phyloP scores from a whole-genome alignment of 2,329 filamentous ascomycete genomes.

The Pseudogymnoascus sp. region DNA sequence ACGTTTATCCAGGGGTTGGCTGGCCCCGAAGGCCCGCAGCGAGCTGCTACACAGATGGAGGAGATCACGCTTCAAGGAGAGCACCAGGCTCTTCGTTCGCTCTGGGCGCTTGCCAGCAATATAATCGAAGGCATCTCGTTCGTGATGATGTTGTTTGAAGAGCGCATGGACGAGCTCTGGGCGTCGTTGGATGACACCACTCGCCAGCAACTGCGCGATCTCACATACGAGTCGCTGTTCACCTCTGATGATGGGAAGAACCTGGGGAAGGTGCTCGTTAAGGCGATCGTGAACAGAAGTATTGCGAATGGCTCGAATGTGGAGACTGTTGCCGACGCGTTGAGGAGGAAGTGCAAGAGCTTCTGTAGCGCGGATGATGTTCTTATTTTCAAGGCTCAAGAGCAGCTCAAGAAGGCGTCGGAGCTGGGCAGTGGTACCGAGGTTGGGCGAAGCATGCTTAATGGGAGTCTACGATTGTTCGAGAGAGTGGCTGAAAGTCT shows the following conservation, averaged over 20 bases:
- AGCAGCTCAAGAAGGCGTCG: constrained; percentile 81
- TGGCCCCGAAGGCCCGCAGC: constrained; percentile 79
- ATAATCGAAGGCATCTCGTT: constrained; percentile 97
- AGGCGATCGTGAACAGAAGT: constrained; percentile 95
- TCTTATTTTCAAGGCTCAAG: constrained; percentile 96
- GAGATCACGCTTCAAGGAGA: constrained; percentile 90
- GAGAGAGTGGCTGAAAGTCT: constrained; percentile 80
- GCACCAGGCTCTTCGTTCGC: constrained; percentile 81
- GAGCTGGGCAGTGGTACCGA: constrained; percentile 73
- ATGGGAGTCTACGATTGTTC: constrained; percentile 84
- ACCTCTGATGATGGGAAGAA: constrained; percentile 73
- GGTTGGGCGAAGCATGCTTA: constrained; percentile 69
- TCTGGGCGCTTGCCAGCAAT: constrained; percentile 78
- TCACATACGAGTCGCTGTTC: constrained; percentile 88
- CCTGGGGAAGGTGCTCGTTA: constrained; percentile 88
- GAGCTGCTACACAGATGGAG: constrained; percentile 75
- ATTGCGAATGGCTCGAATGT: constrained; percentile 96
- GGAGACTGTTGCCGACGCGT: constrained; percentile 92
- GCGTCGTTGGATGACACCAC: constrained; percentile 64
- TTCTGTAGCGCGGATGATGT: constrained; percentile 98
- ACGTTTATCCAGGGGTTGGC: constrained; percentile 88
- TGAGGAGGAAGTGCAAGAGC: constrained; percentile 84
- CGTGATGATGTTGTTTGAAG: constrained; percentile 88
- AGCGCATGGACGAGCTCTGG: constrained; percentile 84
- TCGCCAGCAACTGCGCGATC: constrained; percentile 61